Percentiles rank a stretch among this genome's conserved stretches.
phyloP scores from a whole-genome alignment of 2,329 filamentous ascomycete species.

The Dothideomycetes sp. region DNA sequence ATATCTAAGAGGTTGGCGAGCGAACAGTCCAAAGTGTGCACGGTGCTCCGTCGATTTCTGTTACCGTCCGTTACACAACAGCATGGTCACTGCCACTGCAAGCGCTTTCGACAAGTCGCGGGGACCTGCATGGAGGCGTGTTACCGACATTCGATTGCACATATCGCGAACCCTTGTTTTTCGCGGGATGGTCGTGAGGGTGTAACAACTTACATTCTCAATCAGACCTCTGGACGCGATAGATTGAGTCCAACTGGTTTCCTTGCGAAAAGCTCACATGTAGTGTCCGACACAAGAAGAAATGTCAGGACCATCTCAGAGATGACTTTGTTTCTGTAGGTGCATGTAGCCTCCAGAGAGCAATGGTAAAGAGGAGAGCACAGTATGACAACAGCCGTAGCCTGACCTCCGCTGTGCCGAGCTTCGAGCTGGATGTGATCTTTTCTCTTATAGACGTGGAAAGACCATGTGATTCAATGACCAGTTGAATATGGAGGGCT shows the following conservation, averaged over 20 bases:
- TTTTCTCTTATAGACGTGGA: no score
- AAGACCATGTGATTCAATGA: no score
- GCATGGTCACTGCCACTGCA: slow-evolving; percentile 7
- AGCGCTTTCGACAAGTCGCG: slow-evolving; percentile 6
- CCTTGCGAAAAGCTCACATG: slow-evolving; percentile 5
- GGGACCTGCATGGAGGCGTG: slow-evolving; percentile 6
- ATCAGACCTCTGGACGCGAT: neutral
- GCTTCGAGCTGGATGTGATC: no score
- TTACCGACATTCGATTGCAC: slow-evolving; percentile 6
- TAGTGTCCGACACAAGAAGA: slow-evolving; percentile 3
- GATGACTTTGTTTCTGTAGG: slow-evolving; percentile 3
- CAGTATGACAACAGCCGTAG: neutral
- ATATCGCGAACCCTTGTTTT: slow-evolving; percentile 3
- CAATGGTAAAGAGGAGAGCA: slow-evolving; percentile 2
- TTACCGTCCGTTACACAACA: slow-evolving; percentile 7
- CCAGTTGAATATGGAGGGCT: no score
- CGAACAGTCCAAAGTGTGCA: slow-evolving; percentile 3
- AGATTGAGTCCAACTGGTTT: slow-evolving; percentile 3
- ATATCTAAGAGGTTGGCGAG: no score
- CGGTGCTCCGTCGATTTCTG: slow-evolving; percentile 5
- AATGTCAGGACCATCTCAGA: slow-evolving; percentile 3
- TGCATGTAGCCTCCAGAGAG: neutral
- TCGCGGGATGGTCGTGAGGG: slow-evolving; percentile 3
- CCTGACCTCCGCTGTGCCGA: neutral
- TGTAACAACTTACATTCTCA: slow-evolving; percentile 4